A percentile compares a stretch with the other conserved stretches of the same genome.
Conservation (phyloP, 2,329 filamentous ascomycete genomes). For the Botrytis fabae region DNA sequence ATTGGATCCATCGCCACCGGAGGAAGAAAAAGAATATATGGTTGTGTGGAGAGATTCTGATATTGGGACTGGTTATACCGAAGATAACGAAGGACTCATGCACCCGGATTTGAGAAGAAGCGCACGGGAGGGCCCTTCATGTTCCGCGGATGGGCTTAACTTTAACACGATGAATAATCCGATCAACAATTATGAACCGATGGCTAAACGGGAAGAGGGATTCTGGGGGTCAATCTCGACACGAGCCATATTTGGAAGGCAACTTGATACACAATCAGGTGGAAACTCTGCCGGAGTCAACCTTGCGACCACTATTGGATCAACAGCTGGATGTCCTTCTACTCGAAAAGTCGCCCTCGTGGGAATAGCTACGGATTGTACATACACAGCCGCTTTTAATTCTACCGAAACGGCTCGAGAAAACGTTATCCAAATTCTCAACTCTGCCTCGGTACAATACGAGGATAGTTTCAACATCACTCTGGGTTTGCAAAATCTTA, state of each 20-base stretch:
- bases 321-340: conserved; percentile 77
- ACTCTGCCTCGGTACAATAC: conserved; percentile 82
- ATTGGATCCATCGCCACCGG: conserved; percentile 63
- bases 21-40: conserved; percentile 71
- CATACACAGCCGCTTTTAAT: conserved; percentile 74
- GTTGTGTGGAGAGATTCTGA: conserved; percentile 91
- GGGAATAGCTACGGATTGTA: conserved; percentile 91
- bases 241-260: conserved; percentile 68
- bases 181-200: conserved; percentile 50
- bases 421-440: conserved; percentile 82
- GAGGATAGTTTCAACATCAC: conserved; percentile 94
- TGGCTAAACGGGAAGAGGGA: conserved; percentile 49
- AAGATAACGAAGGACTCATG: conserved; percentile 54
- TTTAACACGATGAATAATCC: conserved; percentile 81
- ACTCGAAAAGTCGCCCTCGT: conserved; percentile 91
- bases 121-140: conserved; percentile 50
- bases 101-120: conserved; percentile 39
- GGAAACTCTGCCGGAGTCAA: conserved; percentile 82
- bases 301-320: conserved; percentile 75
- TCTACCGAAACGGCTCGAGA: conserved; percentile 61
- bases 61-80: conserved; percentile 49
- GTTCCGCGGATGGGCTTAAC: conserved; percentile 70
- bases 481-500: conserved; percentile 82
- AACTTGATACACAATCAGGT: conserved; percentile 67
- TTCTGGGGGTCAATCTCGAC: conserved; percentile 63